These are phyloP conservation scores for Begonia masoniana DNA, from an alignment of 306 rosid species.

Conservation along the genomic window DNA sequence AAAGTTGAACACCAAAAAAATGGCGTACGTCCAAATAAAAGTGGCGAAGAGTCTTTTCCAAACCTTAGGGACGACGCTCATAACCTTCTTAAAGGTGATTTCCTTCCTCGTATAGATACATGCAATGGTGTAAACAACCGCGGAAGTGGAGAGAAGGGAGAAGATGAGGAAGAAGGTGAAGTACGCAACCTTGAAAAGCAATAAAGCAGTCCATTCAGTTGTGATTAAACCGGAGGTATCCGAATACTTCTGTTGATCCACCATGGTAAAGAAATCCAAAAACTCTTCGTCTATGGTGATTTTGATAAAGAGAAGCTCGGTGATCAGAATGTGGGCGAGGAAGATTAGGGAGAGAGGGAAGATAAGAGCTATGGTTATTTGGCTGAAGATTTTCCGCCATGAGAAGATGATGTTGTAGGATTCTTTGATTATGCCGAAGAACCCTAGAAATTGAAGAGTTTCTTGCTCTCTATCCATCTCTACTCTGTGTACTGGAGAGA, in stretches of 20 bases:
- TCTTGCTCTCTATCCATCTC: slow-evolving; percentile 10
- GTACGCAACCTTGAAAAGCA: slow-evolving; percentile 12
- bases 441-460: slow-evolving; percentile 9
- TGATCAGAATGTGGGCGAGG: slow-evolving; percentile 8
- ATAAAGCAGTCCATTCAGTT: slow-evolving; percentile 11
- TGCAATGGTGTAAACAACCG: slow-evolving; percentile 14
- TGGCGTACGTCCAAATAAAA: slow-evolving; percentile 7
- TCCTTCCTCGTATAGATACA: slow-evolving; percentile 4
- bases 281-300: slow-evolving; percentile 5
- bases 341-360: slow-evolving; percentile 9
- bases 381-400: slow-evolving; percentile 16
- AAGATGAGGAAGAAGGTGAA: slow-evolving; percentile 14
- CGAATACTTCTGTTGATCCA: background rate
- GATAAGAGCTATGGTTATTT: slow-evolving; percentile 11
- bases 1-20: slow-evolving; percentile 6
- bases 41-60: slow-evolving; percentile 13
- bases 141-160: slow-evolving; percentile 8
- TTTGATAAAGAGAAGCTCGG: slow-evolving; percentile 12
- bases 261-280: background rate
- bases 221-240: slow-evolving; percentile 1
- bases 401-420: slow-evolving; percentile 5
- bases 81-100: slow-evolving; percentile 5
- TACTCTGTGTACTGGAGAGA: background rate
- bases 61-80: slow-evolving; percentile 13
- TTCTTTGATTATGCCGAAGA: slow-evolving; percentile 10